Conservation (phyloP, 1,139 yeast species). For the Pichia sorboxylosa region DNA sequence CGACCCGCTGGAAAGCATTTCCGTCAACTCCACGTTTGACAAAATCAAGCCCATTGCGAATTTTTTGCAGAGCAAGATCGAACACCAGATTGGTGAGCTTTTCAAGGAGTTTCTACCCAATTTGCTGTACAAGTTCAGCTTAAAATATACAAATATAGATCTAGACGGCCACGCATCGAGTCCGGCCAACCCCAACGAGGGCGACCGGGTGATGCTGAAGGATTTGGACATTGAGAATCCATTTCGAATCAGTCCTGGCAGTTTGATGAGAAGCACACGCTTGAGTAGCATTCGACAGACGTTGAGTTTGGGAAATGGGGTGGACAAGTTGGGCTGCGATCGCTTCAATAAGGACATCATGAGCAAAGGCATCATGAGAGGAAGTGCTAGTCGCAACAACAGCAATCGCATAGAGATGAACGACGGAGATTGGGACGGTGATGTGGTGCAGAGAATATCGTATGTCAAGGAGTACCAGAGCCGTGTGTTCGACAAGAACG, state of each 20-base stretch:
- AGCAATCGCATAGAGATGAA: background rate
- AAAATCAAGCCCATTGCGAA: conserved; percentile 73
- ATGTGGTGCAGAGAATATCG: too few species aligned
- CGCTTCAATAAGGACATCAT: conserved; percentile 22
- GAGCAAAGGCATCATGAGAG: conserved; percentile 24
- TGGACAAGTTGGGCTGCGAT: conserved; percentile 22
- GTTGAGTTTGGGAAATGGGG: conserved; percentile 38
- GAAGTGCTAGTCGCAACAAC: too few species aligned
- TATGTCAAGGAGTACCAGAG: conserved; percentile 40
- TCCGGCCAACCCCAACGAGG: too few species aligned
- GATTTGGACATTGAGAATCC: conserved; percentile 48
- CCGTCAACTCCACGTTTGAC: conserved; percentile 77
- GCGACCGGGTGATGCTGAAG: conserved; percentile 30
- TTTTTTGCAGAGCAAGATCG: conserved; percentile 73
- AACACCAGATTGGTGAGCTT: conserved; percentile 64
- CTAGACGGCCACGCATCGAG: too few species aligned
- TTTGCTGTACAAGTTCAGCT: conserved; percentile 62
- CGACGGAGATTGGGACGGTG: background rate
- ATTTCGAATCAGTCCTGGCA: conserved; percentile 49
- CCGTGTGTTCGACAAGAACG: conserved; percentile 27
- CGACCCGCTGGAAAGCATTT: conserved; percentile 76
- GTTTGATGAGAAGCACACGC: conserved; percentile 59
- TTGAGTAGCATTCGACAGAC: conserved; percentile 72
- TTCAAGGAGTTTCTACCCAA: conserved; percentile 81
- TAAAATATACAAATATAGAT: conserved; percentile 53